Evolutionary conservation across 495 filamentous ascomycete genomes (phyloP).

Genomic region (Poronia punctata): DNA sequence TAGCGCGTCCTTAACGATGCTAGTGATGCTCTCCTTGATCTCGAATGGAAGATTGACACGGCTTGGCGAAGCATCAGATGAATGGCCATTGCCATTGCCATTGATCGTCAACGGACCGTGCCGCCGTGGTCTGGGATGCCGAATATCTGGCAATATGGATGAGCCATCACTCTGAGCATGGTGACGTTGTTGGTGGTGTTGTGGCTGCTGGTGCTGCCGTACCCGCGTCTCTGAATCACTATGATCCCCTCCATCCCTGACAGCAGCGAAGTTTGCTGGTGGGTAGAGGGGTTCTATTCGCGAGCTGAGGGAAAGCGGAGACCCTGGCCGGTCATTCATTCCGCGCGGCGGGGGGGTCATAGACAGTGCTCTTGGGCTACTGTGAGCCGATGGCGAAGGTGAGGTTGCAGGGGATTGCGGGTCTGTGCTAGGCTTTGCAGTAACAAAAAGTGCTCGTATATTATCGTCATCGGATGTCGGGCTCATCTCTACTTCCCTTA

Average conservation of each 20-base stretch:
- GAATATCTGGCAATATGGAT: conserved; percentile 29
- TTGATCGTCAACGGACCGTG: conserved; percentile 19
- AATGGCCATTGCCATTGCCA: conserved; percentile 31
- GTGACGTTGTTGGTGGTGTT: neutral
- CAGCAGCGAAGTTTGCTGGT: conserved; percentile 54
- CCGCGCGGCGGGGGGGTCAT: conserved; percentile 63
- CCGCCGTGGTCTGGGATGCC: conserved; percentile 45
- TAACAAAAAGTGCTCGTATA: conserved; percentile 37
- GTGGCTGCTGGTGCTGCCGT: conserved; percentile 12
- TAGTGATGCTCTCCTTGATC: conserved; percentile 74
- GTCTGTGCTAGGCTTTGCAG: conserved; percentile 40
- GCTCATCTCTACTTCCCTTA: conserved; percentile 80
- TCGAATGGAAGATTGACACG: conserved; percentile 54
- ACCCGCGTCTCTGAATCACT: conserved; percentile 39
- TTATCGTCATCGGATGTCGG: conserved; percentile 47
- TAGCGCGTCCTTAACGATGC: conserved; percentile 69
- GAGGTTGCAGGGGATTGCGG: conserved; percentile 70
- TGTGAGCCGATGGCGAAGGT: conserved; percentile 57
- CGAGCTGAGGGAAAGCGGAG: conserved; percentile 62
- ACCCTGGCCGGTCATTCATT: conserved; percentile 53
- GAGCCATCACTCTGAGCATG: conserved; percentile 3
- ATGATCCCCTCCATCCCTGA: conserved; percentile 34
- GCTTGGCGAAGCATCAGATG: conserved; percentile 49
- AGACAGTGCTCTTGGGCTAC: conserved; percentile 63
- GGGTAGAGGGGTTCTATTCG: conserved; percentile 55